Percentiles rank a stretch among this genome's conserved stretches.
These are phyloP conservation scores for Phytophthora vignae DNA, from an alignment of 352 stramenopile genomes.

Conservation along the genomic window DNA sequence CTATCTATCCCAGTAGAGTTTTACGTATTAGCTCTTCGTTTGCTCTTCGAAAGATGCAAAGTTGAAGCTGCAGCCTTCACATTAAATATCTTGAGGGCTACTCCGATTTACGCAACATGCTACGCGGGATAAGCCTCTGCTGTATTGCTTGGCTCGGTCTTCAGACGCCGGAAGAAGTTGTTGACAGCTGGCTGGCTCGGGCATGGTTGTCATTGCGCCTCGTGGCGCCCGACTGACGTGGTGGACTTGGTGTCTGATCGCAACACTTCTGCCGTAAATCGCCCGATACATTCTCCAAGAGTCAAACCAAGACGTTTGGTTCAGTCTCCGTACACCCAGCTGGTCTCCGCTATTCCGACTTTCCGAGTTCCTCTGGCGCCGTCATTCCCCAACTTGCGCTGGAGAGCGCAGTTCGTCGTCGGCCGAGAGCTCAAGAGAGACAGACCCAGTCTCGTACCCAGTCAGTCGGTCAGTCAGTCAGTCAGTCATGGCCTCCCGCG, in stretches of 20 bases:
- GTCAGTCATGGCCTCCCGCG: conserved; percentile 37
- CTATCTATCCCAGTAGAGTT: conserved; percentile 1
- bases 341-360: conserved; percentile 2
- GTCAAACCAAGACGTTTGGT: neutral
- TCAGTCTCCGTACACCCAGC: neutral
- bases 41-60: no score
- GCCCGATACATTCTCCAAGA: neutral
- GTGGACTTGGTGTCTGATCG: conserved; percentile 27
- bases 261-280: conserved; percentile 2
- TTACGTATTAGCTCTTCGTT: neutral
- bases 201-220: conserved; percentile 13
- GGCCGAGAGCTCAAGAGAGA: neutral
- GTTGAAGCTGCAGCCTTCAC: no score
- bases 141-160: neutral
- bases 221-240: conserved; percentile 6
- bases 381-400: conserved; percentile 36
- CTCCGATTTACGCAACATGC: neutral
- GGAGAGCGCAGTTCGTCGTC: neutral
- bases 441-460: neutral
- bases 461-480: conserved; percentile 8
- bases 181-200: neutral
- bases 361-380: conserved; percentile 3
- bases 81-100: neutral
- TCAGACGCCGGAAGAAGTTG: neutral
- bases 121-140: neutral